A percentile compares a stretch with the other conserved stretches of the same genome.
These are phyloP conservation scores for Paraphaeosphaeria sporulosa DNA, from an alignment of 2,329 filamentous ascomycete species.

Conservation along the genomic window DNA sequence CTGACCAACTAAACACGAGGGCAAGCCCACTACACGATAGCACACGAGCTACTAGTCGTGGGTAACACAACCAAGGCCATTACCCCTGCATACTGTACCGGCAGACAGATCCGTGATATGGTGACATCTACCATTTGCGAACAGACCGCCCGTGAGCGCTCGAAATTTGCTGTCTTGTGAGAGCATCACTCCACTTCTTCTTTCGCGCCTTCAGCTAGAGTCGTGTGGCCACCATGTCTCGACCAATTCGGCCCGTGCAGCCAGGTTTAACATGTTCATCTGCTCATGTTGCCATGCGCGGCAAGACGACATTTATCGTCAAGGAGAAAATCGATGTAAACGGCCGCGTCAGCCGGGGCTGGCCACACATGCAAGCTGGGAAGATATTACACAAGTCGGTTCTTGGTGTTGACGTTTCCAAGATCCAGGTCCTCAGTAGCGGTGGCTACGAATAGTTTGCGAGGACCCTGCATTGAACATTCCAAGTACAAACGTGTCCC, in stretches of 20 bases:
- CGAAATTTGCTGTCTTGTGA: not conserved
- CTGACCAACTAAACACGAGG: too few relatives aligned
- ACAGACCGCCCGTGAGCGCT: not conserved
- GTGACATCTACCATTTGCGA: slow-evolving; percentile 9
- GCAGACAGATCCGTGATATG: not conserved
- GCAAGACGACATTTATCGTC: not conserved
- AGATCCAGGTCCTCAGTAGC: too few relatives aligned
- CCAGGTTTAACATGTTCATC: not conserved
- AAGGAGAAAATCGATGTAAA: not conserved
- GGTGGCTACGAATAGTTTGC: too few relatives aligned
- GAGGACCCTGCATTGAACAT: not conserved
- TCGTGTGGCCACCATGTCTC: not conserved
- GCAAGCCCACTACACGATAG: slow-evolving; percentile 1
- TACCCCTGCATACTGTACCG: slow-evolving; percentile 11
- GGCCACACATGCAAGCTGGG: too few relatives aligned
- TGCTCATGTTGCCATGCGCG: not conserved
- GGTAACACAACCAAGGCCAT: not conserved
- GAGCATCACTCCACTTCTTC: too few relatives aligned
- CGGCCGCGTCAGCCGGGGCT: too few relatives aligned
- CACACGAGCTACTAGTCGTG: slow-evolving; percentile 3
- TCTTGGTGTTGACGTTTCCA: too few relatives aligned
- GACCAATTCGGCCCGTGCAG: not conserved
- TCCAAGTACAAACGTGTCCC: not conserved
- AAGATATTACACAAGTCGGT: too few relatives aligned
- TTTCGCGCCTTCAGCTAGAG: not conserved